Conservation (phyloP, 352 stramenopile species). For the Phytophthora nicotianae region DNA sequence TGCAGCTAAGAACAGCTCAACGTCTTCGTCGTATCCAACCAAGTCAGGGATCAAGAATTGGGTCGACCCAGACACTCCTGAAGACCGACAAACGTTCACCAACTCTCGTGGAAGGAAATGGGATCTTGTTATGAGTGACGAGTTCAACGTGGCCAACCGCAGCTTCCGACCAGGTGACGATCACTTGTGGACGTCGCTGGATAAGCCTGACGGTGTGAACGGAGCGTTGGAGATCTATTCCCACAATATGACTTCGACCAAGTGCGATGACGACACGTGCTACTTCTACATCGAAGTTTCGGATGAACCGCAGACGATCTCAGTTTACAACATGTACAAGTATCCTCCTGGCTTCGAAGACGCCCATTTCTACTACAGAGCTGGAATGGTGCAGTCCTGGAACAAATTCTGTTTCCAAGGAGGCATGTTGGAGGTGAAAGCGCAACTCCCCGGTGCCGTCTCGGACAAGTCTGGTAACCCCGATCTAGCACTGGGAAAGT, state of each 20-base stretch:
- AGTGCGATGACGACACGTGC: conserved; percentile 57
- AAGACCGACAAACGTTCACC: conserved; percentile 38
- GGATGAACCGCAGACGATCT: conserved; percentile 49
- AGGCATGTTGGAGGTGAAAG: conserved; percentile 89
- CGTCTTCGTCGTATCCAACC: conserved; percentile 35
- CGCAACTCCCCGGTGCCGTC: conserved; percentile 88
- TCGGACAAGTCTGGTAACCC: conserved; percentile 55
- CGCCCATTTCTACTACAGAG: conserved; percentile 51
- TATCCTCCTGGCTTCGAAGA: conserved; percentile 53
- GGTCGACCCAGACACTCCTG: conserved; percentile 57
- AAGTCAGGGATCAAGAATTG: conserved; percentile 59
- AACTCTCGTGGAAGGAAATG: conserved; percentile 69
- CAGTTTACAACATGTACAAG: conserved; percentile 63
- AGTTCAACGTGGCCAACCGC: conserved; percentile 91
- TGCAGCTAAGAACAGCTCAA: conserved; percentile 23
- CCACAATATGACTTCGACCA: conserved; percentile 77
- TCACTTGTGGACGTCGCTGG: conserved; percentile 92
- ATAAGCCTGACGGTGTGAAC: conserved; percentile 96
- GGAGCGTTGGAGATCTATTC: conserved; percentile 93
- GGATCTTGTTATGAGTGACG: conserved; percentile 92
- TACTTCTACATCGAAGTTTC: conserved; percentile 65
- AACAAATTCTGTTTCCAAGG: conserved; percentile 95
- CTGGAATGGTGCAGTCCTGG: conserved; percentile 91
- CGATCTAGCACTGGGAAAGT: conserved; percentile 40
- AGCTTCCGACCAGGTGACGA: conserved; percentile 91